Percentiles rank a stretch among this genome's conserved stretches.
Conservation (phyloP, 306 rosid species). For the Gleditsia sinensis region DNA sequence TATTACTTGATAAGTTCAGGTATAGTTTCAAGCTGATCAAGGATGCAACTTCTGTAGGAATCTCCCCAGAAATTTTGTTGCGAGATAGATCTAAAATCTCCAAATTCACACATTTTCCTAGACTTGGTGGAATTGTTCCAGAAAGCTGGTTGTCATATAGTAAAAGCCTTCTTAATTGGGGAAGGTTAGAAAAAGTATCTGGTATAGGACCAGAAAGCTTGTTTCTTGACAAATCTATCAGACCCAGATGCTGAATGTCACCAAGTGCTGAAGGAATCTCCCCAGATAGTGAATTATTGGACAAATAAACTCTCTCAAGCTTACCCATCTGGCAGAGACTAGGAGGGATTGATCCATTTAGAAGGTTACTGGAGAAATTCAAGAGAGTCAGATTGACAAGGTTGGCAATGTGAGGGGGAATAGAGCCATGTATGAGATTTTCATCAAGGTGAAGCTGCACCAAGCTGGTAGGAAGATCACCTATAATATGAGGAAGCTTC, state of each 20-base stretch:
- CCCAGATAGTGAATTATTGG: slow-evolving; percentile 80
- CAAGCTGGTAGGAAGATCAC: slow-evolving; percentile 67
- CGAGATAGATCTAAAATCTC: slow-evolving; percentile 86
- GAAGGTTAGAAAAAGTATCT: slow-evolving; percentile 75
- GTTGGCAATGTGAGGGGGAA: slow-evolving; percentile 75
- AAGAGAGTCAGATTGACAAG: slow-evolving; percentile 78
- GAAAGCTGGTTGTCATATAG: slow-evolving; percentile 75
- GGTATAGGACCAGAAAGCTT: slow-evolving; percentile 84
- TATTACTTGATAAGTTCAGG: slow-evolving; percentile 75
- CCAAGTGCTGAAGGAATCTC: slow-evolving; percentile 79
- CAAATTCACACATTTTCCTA: slow-evolving; percentile 76
- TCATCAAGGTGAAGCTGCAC: slow-evolving; percentile 64
- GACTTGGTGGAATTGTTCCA: slow-evolving; percentile 76
- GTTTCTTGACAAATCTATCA: slow-evolving; percentile 80
- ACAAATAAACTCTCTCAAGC: slow-evolving; percentile 75
- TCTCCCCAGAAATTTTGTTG: slow-evolving; percentile 64
- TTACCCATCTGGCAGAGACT: slow-evolving; percentile 56
- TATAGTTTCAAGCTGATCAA: slow-evolving; percentile 87
- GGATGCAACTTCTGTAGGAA: slow-evolving; percentile 84
- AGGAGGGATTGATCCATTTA: slow-evolving; percentile 79
- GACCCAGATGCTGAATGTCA: slow-evolving; percentile 71
- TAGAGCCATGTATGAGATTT: slow-evolving; percentile 70
- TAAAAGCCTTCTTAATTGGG: slow-evolving; percentile 79
- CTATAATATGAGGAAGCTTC: slow-evolving; percentile 69
- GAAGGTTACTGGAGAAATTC: slow-evolving; percentile 72